Conservation (phyloP, 208 protist genomes). For the Trypanosoma scelopori region DNA sequence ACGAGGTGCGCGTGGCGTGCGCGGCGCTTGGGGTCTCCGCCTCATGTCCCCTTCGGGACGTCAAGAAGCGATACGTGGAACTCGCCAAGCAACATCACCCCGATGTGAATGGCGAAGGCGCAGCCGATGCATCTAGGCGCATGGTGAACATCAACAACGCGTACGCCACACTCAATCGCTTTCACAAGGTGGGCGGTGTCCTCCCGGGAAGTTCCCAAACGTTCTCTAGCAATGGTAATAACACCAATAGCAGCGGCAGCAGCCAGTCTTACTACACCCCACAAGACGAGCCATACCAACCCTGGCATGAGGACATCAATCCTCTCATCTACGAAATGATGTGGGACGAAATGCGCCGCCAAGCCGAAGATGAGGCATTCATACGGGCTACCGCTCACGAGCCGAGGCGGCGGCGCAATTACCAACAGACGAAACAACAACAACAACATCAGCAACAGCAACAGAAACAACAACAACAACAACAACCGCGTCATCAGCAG, state of each 20-base stretch:
- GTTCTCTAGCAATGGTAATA: neutral
- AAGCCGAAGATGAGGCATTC: slow-evolving; percentile 53
- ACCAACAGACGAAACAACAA: slow-evolving; percentile 17
- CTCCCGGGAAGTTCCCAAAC: slow-evolving; percentile 14
- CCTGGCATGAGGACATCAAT: slow-evolving; percentile 84
- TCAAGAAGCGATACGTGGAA: slow-evolving; percentile 81
- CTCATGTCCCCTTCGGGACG: slow-evolving; percentile 48
- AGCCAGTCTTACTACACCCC: slow-evolving; percentile 48
- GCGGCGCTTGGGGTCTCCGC: slow-evolving; percentile 60
- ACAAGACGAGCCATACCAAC: slow-evolving; percentile 57
- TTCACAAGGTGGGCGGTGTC: slow-evolving; percentile 59
- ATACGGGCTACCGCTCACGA: slow-evolving; percentile 28
- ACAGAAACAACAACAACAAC: slow-evolving; percentile 14
- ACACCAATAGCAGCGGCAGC: slow-evolving; percentile 5
- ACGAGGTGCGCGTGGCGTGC: slow-evolving; percentile 76
- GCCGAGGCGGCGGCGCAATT: slow-evolving; percentile 12
- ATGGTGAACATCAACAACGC: slow-evolving; percentile 89
- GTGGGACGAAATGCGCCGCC: slow-evolving; percentile 89
- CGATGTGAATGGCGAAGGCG: slow-evolving; percentile 51
- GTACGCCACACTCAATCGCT: slow-evolving; percentile 72
- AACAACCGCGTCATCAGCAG: slow-evolving; percentile 7
- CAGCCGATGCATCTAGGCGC: slow-evolving; percentile 30
- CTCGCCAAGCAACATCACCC: slow-evolving; percentile 91
- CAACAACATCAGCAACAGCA: slow-evolving; percentile 3
- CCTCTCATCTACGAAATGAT: slow-evolving; percentile 89